phyloP scores from a whole-genome alignment of 2,329 filamentous ascomycete genomes.

The Blastomyces parvus region DNA sequence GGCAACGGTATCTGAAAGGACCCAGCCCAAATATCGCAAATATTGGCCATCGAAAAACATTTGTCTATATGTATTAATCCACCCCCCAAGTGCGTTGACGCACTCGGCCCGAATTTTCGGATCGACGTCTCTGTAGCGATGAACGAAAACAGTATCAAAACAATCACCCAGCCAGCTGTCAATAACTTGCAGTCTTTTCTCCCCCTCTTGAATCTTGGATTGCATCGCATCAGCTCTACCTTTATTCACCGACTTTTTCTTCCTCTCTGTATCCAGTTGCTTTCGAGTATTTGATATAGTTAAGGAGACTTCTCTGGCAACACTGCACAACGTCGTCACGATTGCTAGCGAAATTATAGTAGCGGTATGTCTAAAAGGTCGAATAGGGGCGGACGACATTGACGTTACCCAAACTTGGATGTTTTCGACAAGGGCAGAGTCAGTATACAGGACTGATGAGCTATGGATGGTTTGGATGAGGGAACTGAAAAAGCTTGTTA shows the following conservation, averaged over 20 bases:
- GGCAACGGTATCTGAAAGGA: conserved; percentile 71
- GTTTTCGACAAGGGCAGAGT: conserved; percentile 71
- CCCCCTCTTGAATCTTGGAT: conserved; percentile 59
- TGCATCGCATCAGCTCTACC: conserved; percentile 64
- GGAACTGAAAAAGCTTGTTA: conserved; percentile 69
- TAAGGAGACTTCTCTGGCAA: conserved; percentile 61
- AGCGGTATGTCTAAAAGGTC: conserved; percentile 89
- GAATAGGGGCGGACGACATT: conserved; percentile 78
- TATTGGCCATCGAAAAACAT: conserved; percentile 86
- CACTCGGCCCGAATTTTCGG: conserved; percentile 81
- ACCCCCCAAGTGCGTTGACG: conserved; percentile 72
- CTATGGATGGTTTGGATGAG: conserved; percentile 71
- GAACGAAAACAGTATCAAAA: conserved; percentile 87
- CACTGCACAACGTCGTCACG: conserved; percentile 63
- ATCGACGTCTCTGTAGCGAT: conserved; percentile 91
- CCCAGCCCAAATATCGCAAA: conserved; percentile 89
- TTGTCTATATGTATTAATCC: conserved; percentile 77
- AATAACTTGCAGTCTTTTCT: conserved; percentile 58
- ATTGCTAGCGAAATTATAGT: conserved; percentile 76
- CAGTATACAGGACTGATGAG: conserved; percentile 70
- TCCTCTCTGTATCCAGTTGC: conserved; percentile 69
- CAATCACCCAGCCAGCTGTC: conserved; percentile 70
- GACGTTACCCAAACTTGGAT: conserved; percentile 80
- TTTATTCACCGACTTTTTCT: conserved; percentile 64
- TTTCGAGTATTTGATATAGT: conserved; percentile 67